A percentile compares a stretch with the other conserved stretches of the same genome.
Evolutionary conservation across 768 basidiomycete species (phyloP).

Genomic region (Royoungia palumana): DNA sequence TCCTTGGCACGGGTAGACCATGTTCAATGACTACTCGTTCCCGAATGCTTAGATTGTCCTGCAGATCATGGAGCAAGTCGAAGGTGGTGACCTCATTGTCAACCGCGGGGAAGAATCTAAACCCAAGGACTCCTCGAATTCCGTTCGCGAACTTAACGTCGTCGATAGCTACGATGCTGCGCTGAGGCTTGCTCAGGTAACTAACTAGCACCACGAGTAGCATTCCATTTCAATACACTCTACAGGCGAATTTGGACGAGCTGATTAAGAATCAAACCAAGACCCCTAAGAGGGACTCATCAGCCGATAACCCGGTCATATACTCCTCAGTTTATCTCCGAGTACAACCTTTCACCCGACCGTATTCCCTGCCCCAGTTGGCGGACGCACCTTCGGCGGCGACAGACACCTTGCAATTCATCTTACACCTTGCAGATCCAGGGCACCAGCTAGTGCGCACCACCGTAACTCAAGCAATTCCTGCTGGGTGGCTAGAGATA

Average conservation of each 20-base stretch:
- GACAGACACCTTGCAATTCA: conserved; percentile 49
- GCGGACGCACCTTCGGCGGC: conserved; percentile 22
- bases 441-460: conserved; percentile 71
- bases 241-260: conserved; percentile 74
- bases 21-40: neutral
- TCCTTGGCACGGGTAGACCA: conserved; percentile 70
- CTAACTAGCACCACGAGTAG: conserved; percentile 1
- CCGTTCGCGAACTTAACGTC: conserved; percentile 67
- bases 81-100: conserved; percentile 87
- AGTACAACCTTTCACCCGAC: conserved; percentile 79
- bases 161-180: conserved; percentile 86
- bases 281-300: conserved; percentile 24
- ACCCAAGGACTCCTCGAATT: conserved; percentile 51
- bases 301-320: conserved; percentile 60
- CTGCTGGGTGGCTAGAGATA: conserved; percentile 79
- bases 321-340: conserved; percentile 92
- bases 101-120: conserved; percentile 77
- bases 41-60: conserved; percentile 2
- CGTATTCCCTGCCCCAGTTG: conserved; percentile 43
- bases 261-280: conserved; percentile 62
- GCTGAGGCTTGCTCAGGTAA: conserved; percentile 78
- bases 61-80: conserved; percentile 91
- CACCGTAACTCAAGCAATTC: conserved; percentile 80
- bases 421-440: conserved; percentile 71
- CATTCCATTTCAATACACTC: neutral